Conservation (phyloP, 2,329 filamentous ascomycete genomes). For the Remersonia thermophila region DNA sequence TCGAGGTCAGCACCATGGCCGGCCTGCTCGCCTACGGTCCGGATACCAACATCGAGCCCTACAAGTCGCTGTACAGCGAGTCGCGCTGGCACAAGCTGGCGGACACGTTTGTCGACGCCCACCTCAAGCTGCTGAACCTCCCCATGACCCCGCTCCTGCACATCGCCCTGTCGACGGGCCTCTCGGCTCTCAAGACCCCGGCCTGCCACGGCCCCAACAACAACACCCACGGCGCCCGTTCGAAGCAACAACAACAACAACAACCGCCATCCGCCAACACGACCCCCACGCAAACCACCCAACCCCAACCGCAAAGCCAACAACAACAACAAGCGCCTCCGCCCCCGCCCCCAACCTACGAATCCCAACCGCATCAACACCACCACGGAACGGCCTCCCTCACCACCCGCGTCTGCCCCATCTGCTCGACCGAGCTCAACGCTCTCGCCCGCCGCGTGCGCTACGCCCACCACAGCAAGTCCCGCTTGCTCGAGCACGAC, state of each 20-base stretch:
- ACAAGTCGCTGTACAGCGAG: constrained; percentile 43
- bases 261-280: constrained; percentile 20
- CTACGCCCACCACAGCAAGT: constrained; percentile 91
- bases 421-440: constrained; percentile 92
- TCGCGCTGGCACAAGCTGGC: constrained; percentile 67
- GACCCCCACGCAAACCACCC: not conserved
- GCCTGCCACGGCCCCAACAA: constrained; percentile 63
- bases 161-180: constrained; percentile 76
- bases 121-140: constrained; percentile 74
- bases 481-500: constrained; percentile 70
- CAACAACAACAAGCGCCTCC: constrained; percentile 18
- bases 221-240: constrained; percentile 14
- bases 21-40: constrained; percentile 58
- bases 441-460: constrained; percentile 79
- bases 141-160: constrained; percentile 76
- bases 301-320: not conserved
- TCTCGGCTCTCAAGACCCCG: constrained; percentile 92
- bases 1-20: constrained; percentile 59
- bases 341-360: not conserved
- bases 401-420: constrained; percentile 74
- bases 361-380: constrained; percentile 15
- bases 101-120: constrained; percentile 68
- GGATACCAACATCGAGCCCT: constrained; percentile 37
- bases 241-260: constrained; percentile 16
- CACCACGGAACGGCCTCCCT: constrained; percentile 32